Percentiles rank a stretch among this genome's conserved stretches.
Conservation (phyloP, 768 basidiomycete genomes). For the Boletus rufocinnamomeus region DNA sequence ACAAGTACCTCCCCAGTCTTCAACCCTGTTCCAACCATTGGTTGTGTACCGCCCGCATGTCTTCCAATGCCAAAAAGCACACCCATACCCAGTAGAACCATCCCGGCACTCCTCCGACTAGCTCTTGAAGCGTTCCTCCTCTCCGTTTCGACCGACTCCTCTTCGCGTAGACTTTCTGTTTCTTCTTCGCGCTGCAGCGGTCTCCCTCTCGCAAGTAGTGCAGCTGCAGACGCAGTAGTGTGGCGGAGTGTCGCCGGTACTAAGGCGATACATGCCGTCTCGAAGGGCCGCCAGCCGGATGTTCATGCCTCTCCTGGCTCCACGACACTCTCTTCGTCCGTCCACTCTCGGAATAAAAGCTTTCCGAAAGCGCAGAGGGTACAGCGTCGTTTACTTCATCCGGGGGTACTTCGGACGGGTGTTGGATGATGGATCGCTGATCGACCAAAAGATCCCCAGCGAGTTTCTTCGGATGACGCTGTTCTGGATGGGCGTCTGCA, state of each 20-base stretch:
- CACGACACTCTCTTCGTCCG: constrained; percentile 63
- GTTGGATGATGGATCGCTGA: constrained; percentile 14
- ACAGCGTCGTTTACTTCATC: constrained; percentile 54
- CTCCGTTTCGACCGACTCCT: constrained; percentile 25
- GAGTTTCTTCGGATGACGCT: constrained; percentile 35
- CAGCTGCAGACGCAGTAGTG: constrained; percentile 20
- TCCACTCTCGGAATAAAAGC: constrained; percentile 74
- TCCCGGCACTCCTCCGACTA: constrained; percentile 68
- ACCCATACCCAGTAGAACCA: constrained; percentile 82
- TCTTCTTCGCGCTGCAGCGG: constrained; percentile 43
- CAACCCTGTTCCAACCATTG: constrained; percentile 29
- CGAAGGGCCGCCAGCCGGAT: constrained; percentile 42
- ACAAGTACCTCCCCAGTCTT: constrained; percentile 53
- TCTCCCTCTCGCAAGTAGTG: constrained; percentile 45
- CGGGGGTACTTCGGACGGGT: constrained; percentile 27
- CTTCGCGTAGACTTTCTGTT: constrained; percentile 22
- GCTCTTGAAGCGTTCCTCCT: constrained; percentile 54
- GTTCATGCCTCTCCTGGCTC: constrained; percentile 70
- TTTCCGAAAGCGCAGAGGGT: constrained; percentile 63
- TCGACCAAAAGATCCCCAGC: constrained; percentile 27
- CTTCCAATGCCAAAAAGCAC: constrained; percentile 69
- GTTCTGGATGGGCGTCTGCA: constrained; percentile 48
- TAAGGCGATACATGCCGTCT: constrained; percentile 37
- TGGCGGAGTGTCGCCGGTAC: constrained; percentile 36
- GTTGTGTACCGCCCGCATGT: constrained; percentile 38